Percentiles rank a stretch among this genome's conserved stretches.
Conservation (phyloP, 495 filamentous ascomycete species). For the Xylaria venustula region DNA sequence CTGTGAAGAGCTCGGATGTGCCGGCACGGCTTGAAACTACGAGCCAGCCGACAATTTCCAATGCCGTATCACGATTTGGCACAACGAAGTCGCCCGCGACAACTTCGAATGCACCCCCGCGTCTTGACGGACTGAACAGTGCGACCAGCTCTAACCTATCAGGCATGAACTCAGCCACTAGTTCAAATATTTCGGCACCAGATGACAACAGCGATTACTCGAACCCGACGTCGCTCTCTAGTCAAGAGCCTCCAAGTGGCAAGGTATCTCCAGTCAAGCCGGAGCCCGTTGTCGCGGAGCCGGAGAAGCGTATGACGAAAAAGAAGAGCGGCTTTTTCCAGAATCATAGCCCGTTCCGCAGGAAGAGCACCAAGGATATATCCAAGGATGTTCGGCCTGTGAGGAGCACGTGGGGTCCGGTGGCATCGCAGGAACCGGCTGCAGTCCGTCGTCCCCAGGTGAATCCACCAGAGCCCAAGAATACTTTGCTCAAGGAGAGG, state of each 20-base stretch:
- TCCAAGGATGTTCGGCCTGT: conserved; percentile 54
- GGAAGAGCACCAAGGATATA: conserved; percentile 85
- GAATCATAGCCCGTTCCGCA: conserved; percentile 88
- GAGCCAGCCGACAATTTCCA: neutral
- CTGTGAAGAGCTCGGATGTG: neutral
- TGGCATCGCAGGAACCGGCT: conserved; percentile 16
- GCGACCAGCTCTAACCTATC: neutral
- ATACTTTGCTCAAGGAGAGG: conserved; percentile 40
- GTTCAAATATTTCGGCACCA: conserved; percentile 68
- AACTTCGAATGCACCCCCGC: too few species aligned
- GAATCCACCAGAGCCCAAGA: conserved; percentile 20
- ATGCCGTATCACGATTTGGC: neutral
- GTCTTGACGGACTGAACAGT: conserved; percentile 2
- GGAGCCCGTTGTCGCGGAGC: conserved; percentile 36
- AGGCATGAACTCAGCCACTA: conserved; percentile 68
- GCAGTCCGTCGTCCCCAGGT: conserved; percentile 20
- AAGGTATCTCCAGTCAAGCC: conserved; percentile 56
- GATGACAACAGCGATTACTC: conserved; percentile 91
- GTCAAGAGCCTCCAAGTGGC: conserved; percentile 66
- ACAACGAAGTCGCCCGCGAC: neutral
- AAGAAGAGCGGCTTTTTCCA: conserved; percentile 91
- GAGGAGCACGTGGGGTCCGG: conserved; percentile 61
- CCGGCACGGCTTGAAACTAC: neutral
- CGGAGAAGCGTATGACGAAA: conserved; percentile 71
- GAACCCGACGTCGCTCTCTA: conserved; percentile 87